Evolutionary conservation across 2,329 filamentous ascomycete species (phyloP).

Genomic region (Aphanocladium album): DNA sequence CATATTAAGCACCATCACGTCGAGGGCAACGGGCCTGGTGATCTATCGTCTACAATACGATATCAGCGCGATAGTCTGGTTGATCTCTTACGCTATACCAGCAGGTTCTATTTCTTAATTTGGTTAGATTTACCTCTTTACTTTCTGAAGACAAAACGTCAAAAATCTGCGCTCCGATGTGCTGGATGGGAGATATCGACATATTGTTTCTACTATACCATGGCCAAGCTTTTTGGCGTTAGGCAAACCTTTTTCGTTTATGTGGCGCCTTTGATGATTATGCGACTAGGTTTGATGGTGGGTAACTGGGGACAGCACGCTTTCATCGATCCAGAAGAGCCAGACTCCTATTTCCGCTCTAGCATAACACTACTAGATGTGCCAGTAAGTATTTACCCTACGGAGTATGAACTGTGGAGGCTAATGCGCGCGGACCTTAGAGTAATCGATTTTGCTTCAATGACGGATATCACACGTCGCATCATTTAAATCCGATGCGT

Average conservation of each 20-base stretch:
- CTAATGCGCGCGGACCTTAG: conserved; percentile 33
- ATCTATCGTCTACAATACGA: conserved; percentile 69
- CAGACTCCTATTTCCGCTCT: conserved; percentile 71
- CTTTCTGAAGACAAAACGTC: conserved; percentile 61
- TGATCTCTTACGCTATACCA: conserved; percentile 67
- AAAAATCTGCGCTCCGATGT: conserved; percentile 47
- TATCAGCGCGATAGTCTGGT: conserved; percentile 66
- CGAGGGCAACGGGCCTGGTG: conserved; percentile 72
- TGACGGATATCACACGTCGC: conserved; percentile 76
- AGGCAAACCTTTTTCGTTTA: conserved; percentile 60
- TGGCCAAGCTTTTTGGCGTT: conserved; percentile 46
- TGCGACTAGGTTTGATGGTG: conserved; percentile 70
- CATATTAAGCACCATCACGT: conserved; percentile 84
- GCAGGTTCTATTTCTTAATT: conserved; percentile 66
- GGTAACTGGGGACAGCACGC: conserved; percentile 85
- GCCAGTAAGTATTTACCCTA: conserved; percentile 47
- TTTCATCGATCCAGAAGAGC: conserved; percentile 69
- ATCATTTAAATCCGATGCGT: conserved; percentile 70
- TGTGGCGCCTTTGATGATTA: conserved; percentile 58
- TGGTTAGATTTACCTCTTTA: conserved; percentile 74
- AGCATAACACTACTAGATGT: conserved; percentile 79
- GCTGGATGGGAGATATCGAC: conserved; percentile 47
- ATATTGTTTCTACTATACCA: conserved; percentile 45
- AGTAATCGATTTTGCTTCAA: conserved; percentile 81
- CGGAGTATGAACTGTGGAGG: neutral